Conservation (phyloP, 345 rosid species). For the Streptanthus diversifolius region DNA sequence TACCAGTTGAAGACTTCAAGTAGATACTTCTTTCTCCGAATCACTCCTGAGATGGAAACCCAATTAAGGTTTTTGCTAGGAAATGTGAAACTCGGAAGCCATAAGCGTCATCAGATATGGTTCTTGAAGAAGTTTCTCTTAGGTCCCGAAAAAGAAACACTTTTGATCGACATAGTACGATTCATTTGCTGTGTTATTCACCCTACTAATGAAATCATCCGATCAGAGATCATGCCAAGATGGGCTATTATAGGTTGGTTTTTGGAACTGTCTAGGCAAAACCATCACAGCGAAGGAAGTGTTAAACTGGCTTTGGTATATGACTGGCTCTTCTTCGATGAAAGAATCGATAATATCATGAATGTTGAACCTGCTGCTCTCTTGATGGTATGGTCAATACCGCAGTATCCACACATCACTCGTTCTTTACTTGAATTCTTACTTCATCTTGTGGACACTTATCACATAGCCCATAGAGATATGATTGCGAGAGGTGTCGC, state of each 20-base stretch:
- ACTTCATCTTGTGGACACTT: constrained; percentile 64
- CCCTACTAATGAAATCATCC: constrained; percentile 56
- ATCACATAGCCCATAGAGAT: constrained; percentile 45
- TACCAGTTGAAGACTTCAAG: constrained; percentile 61
- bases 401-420: constrained; percentile 57
- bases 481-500: constrained; percentile 49
- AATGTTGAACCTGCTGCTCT: constrained; percentile 87
- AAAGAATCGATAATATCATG: constrained; percentile 61
- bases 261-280: constrained; percentile 49
- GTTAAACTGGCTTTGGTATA: constrained; percentile 69
- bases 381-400: constrained; percentile 71
- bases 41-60: constrained; percentile 65
- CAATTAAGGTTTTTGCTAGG: constrained; percentile 71
- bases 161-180: constrained; percentile 62
- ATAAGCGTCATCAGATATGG: constrained; percentile 71
- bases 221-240: constrained; percentile 65
- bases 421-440: constrained; percentile 68
- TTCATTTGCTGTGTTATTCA: constrained; percentile 75
- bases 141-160: constrained; percentile 54
- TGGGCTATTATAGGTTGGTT: constrained; percentile 92
- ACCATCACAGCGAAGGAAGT: constrained; percentile 46
- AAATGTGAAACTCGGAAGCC: constrained; percentile 69
- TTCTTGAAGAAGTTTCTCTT: constrained; percentile 60
- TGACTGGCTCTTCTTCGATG: constrained; percentile 88
- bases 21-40: constrained; percentile 57